Evolutionary conservation across 1,284 basidiomycete species (phyloP), one percentile per base, ranked within the genome.

Genomic region (Marasmius fiardii): DNA sequence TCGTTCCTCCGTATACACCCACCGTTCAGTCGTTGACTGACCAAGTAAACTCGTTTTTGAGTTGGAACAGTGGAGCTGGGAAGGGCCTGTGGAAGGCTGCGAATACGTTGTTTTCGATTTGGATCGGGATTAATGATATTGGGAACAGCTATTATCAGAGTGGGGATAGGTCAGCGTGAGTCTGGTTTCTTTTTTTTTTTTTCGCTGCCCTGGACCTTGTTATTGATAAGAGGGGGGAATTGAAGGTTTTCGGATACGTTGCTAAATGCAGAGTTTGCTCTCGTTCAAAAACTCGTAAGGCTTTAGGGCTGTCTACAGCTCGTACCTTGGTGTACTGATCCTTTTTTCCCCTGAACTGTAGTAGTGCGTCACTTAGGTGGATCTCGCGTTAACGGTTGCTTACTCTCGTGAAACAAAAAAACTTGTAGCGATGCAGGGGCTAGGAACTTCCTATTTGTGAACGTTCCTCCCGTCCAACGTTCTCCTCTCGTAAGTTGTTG

Each of bases 121-220:
- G 74, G 74, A 83, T 85, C 53, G 82, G 82, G 0, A 79, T 84
- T 60, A 84, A 85, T 61, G 82, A 84, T 63, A 79, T 85, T 48
- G 81, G 80, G 10, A 79, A 79, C 61, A 80, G 74, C 52, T 83
- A 72, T 58, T 77, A 74, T 53, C 37, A 66, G 57, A 62, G 69
- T 47, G 79, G 80, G 0, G 73, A 79, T 60, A 72, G 80, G 3
- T 66, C 63, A 55, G 78, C 77, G 81, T 82, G 61, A 61, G 78
- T 69, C 7, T 50, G 41, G 10, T 8, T 45, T 49, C 48, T 51
- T 7, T 43, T 34, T 23, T 26, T 11, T 33, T 24, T 48, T 7
- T 56, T 51, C 20, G 26, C 23, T 48, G 16, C 37, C 4, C 6
- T 34, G 21, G n/a, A n/a, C n/a, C n/a, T n/a, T n/a, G 24, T 3